These are phyloP conservation scores for Jackrogersella minutella DNA, from an alignment of 495 filamentous ascomycete species.

Conservation along the genomic window DNA sequence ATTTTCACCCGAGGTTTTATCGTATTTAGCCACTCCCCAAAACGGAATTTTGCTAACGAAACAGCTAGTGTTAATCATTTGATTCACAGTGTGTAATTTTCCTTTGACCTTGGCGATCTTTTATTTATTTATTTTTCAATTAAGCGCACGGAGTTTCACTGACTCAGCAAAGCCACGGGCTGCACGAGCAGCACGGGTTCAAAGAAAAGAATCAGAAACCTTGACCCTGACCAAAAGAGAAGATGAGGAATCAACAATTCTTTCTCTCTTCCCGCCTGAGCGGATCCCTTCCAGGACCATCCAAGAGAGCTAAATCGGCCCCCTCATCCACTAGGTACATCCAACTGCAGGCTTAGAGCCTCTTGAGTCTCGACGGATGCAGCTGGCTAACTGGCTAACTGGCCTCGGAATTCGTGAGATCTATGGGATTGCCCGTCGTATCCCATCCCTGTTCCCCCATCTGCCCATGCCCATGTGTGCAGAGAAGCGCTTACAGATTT, in stretches of 20 bases:
- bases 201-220: too few relatives aligned
- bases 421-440: constrained; percentile 15
- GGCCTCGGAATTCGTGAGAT: constrained; percentile 24
- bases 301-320: constrained; percentile 25
- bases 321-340: constrained; percentile 9
- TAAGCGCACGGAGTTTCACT: constrained; percentile 16
- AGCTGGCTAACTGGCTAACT: too few relatives aligned
- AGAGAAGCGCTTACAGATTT: constrained; percentile 36
- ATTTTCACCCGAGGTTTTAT: constrained; percentile 20
- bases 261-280: constrained; percentile 13
- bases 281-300: constrained; percentile 32
- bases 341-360: constrained; percentile 33
- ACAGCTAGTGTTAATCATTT: background rate
- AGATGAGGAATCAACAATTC: background rate
- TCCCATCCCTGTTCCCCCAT: constrained; percentile 11
- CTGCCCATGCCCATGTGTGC: too few relatives aligned
- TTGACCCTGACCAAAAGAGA: background rate
- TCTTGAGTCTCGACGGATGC: constrained; percentile 30
- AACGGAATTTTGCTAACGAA: constrained; percentile 15
- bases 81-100: constrained; percentile 4
- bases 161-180: constrained; percentile 1
- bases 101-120: constrained; percentile 3
- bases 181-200: background rate
- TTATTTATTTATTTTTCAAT: background rate
- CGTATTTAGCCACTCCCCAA: constrained; percentile 27